Evolutionary conservation across 2,329 filamentous ascomycete species (phyloP).

Genomic region (Hypoxylon sp.): DNA sequence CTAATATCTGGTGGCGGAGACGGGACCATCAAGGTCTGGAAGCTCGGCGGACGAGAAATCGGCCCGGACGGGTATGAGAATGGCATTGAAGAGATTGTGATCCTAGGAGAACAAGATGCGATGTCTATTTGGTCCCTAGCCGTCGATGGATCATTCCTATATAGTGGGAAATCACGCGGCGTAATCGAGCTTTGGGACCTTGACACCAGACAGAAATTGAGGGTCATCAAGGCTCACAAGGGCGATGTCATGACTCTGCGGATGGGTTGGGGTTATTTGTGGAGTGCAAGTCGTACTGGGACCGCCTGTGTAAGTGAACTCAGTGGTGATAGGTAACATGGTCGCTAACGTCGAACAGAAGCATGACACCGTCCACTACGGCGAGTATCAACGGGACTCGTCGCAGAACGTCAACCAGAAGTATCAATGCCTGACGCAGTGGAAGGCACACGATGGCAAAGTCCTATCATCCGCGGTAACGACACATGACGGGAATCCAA

Average conservation of each 20-base stretch:
- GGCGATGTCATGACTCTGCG: conserved; percentile 89
- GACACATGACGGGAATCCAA: conserved; percentile 75
- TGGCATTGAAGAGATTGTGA: conserved; percentile 77
- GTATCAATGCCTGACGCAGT: conserved; percentile 81
- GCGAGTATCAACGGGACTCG: conserved; percentile 63
- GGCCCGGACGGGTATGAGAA: conserved; percentile 66
- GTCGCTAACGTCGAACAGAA: conserved; percentile 59
- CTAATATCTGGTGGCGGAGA: conserved; percentile 93
- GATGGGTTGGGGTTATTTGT: conserved; percentile 86
- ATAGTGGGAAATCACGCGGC: conserved; percentile 88
- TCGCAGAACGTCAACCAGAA: conserved; percentile 76
- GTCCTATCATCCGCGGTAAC: conserved; percentile 87
- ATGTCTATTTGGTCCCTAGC: conserved; percentile 81
- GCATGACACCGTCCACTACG: conserved; percentile 75
- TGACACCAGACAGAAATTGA: conserved; percentile 89
- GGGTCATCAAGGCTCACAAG: conserved; percentile 84
- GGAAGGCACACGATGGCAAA: conserved; percentile 87
- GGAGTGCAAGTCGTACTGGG: conserved; percentile 92
- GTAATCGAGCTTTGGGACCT: conserved; percentile 97
- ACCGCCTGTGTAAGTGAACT: conserved; percentile 75
- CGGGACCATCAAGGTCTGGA: conserved; percentile 95
- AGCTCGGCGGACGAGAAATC: conserved; percentile 64
- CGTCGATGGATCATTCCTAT: conserved; percentile 91
- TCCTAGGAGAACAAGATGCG: conserved; percentile 70
- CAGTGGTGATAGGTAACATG: conserved; percentile 25